phyloP scores from a whole-genome alignment of 306 rosid species.

The Dalbergia cochinchinensis region DNA sequence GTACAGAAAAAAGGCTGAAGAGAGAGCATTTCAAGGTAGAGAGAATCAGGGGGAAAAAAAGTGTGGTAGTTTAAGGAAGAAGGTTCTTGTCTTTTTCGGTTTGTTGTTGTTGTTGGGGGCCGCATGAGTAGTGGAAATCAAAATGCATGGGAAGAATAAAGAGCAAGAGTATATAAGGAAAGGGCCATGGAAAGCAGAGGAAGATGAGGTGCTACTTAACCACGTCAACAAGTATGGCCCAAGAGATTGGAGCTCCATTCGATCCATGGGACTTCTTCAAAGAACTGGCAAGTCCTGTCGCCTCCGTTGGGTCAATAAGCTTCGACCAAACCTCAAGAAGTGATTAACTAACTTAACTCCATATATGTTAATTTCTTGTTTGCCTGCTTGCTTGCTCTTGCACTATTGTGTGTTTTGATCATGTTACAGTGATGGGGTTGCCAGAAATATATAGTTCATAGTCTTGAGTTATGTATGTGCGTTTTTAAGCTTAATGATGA shows the following conservation, averaged over 20 bases:
- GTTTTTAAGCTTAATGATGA: neutral
- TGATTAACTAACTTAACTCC: slow-evolving; percentile 7
- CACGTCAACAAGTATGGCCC: slow-evolving; percentile 85
- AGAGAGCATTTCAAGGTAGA: slow-evolving; percentile 7
- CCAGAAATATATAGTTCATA: neutral
- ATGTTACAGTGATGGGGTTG: too few relatives aligned
- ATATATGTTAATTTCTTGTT: neutral
- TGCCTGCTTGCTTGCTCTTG: neutral
- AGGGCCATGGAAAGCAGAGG: slow-evolving; percentile 89
- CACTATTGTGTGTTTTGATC: too few relatives aligned
- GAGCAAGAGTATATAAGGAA: slow-evolving; percentile 66
- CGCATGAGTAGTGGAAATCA: neutral
- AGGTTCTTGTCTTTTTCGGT: neutral
- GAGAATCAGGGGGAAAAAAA: neutral
- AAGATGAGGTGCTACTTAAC: slow-evolving; percentile 71
- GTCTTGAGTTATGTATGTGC: neutral
- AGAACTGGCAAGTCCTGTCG: slow-evolving; percentile 95
- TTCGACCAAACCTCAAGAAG: slow-evolving; percentile 90
- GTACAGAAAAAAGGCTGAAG: neutral
- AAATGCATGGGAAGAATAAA: slow-evolving; percentile 60
- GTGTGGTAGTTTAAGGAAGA: neutral
- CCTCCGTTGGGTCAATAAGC: slow-evolving; percentile 98
- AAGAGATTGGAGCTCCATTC: slow-evolving; percentile 99
- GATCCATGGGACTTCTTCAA: slow-evolving; percentile 94
- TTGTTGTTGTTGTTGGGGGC: neutral